phyloP scores from a whole-genome alignment of 2,329 filamentous ascomycete species.

The Thyridium curvatum region DNA sequence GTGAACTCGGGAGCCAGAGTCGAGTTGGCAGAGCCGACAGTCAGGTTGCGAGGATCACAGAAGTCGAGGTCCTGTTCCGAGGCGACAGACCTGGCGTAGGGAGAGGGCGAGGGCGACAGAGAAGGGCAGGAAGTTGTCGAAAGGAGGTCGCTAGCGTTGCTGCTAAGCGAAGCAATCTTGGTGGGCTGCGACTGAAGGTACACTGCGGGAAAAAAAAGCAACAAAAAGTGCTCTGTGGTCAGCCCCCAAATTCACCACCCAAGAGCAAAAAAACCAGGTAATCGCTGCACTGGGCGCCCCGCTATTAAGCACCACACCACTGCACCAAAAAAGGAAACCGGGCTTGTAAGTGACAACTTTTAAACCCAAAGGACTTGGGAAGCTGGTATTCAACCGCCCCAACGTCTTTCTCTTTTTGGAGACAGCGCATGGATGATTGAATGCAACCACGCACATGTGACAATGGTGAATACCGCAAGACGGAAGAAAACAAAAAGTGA shows the following conservation, averaged over 20 bases:
- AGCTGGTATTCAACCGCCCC: too few relatives aligned
- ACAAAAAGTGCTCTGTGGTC: slow-evolving; percentile 1
- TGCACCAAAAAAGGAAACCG: not conserved
- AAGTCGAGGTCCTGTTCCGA: slow-evolving; percentile 74
- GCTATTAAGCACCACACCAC: not conserved
- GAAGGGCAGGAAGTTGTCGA: slow-evolving; percentile 71
- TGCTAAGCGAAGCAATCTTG: slow-evolving; percentile 53
- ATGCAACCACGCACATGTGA: too few relatives aligned
- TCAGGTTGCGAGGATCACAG: slow-evolving; percentile 87
- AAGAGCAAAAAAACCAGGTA: not conserved
- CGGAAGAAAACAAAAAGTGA: slow-evolving; percentile 2
- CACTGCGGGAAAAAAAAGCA: slow-evolving; percentile 25
- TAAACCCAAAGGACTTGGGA: too few relatives aligned
- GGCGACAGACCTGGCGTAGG: slow-evolving; percentile 62
- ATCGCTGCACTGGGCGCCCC: not conserved
- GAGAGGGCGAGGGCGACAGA: slow-evolving; percentile 79
- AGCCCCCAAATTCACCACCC: slow-evolving; percentile 8
- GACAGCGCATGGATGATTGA: too few relatives aligned
- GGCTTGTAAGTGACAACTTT: too few relatives aligned
- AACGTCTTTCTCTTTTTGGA: too few relatives aligned
- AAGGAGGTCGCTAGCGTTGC: slow-evolving; percentile 60
- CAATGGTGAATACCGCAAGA: not conserved
- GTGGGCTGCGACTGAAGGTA: slow-evolving; percentile 36
- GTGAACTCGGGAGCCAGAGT: slow-evolving; percentile 56
- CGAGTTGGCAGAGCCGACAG: slow-evolving; percentile 54